Conservation (phyloP, 768 basidiomycete species). For the Leucosporidium yakuticum region DNA sequence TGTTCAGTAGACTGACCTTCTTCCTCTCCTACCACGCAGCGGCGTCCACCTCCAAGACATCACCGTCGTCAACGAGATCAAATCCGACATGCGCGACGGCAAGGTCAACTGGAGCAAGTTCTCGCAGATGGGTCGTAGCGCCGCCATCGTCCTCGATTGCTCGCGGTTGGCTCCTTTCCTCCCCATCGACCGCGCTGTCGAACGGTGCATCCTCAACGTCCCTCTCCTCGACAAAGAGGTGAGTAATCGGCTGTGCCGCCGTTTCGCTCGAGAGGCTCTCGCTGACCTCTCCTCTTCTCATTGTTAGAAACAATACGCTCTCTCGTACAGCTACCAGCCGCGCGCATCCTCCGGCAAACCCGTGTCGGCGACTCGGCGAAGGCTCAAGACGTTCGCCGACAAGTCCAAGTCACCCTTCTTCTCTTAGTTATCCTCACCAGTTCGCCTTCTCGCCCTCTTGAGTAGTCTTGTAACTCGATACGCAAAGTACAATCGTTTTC, state of each 20-base stretch:
- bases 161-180: conserved; percentile 22
- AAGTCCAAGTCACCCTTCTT: too few species aligned
- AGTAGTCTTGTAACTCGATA: too few species aligned
- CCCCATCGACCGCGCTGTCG: conserved; percentile 26
- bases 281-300: background rate
- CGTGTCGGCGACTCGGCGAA: too few species aligned
- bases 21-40: conserved; percentile 47
- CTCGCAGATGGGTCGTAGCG: conserved; percentile 81
- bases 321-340: conserved; percentile 26
- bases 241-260: background rate
- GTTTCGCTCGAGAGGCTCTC: background rate
- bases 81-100: conserved; percentile 63
- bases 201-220: conserved; percentile 29
- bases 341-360: background rate
- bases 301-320: conserved; percentile 15
- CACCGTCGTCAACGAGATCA: conserved; percentile 77
- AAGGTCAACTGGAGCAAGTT: conserved; percentile 95
- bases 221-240: conserved; percentile 32
- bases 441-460: too few species aligned
- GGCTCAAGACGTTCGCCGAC: too few species aligned
- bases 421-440: too few species aligned
- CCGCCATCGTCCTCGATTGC: conserved; percentile 55
- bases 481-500: too few species aligned
- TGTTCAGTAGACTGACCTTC: conserved; percentile 7
- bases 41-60: conserved; percentile 89